Base-by-base conservation (phyloP, 495 filamentous ascomycete genomes). In the Penicillium steckii region DNA sequence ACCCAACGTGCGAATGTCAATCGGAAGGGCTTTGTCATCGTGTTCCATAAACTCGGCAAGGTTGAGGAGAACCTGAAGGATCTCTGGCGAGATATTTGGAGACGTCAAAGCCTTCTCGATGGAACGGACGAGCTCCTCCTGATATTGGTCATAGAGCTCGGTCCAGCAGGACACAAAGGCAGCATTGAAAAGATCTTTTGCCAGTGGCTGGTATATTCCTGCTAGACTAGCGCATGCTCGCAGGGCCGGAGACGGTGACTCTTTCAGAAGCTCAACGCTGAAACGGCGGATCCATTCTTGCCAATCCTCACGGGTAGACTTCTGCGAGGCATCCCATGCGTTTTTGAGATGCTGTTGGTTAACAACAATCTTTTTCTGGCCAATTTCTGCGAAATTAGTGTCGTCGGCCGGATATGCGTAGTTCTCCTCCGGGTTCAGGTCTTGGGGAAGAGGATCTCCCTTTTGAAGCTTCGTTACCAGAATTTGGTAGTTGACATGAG, bases 1-100 rank as follows among this genome's bases (percentile, higher is more conserved):
- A 17, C 95, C 94, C 27, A 97, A 75, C 1, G 89, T 88, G 26
- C 94, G 83, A 50, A 99, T 96, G 66, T 99, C 95, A 57, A 99
- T 97, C 13, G 94, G 94, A 19, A 99, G 80, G 5, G 94, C 94
- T 63, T 97, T 97, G 65, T 99, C 94, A 61, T 97, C 94, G 60
- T 99, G 94, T 62, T 99, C 94, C 94, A 99, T 99, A 67, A 97
- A 99, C 59, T 99, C 94, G 3, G 92, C 94, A 12, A 99, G 81
- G 67, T 97, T 99, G 46, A 99, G 83, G 10, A 99, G 80, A 29
- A 96, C 87, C 46, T 96, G 94, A 3, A 97, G 75, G 43, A 99
- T 87, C 64, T 99, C 95, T 0, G 94, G 93, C 0, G 94, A 93
- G 21, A 97, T 95, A 52, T 95, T 87, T 18, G 90, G 85, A 2